phyloP scores from a whole-genome alignment of 169 alveolate genomes.

The Cyclospora cayetanensis region DNA sequence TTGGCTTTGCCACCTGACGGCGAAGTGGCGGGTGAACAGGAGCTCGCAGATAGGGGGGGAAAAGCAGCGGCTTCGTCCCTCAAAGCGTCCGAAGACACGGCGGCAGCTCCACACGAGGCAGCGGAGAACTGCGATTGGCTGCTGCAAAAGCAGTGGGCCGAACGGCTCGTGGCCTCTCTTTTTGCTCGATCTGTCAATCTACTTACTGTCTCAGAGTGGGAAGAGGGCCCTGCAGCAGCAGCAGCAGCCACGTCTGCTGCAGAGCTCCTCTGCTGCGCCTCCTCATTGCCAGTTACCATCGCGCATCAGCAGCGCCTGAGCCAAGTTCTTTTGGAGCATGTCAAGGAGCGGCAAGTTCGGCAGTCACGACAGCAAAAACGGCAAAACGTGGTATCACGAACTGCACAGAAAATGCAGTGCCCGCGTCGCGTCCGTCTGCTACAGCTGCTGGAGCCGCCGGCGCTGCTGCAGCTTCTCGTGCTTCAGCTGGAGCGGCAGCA shows the following conservation, averaged over 20 bases:
- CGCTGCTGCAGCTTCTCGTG: constrained; percentile 7
- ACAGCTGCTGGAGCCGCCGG: background rate
- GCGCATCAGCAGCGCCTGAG: background rate
- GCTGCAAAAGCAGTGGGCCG: background rate
- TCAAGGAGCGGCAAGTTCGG: background rate
- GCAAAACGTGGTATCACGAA: background rate
- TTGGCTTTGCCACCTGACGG: too few relatives aligned
- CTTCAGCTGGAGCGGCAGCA: background rate
- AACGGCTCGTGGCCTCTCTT: background rate
- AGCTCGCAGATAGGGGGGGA: too few relatives aligned
- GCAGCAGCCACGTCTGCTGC: background rate
- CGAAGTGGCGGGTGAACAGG: too few relatives aligned
- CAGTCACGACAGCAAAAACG: background rate
- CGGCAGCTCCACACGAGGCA: background rate
- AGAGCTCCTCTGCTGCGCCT: background rate
- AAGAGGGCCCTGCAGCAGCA: background rate
- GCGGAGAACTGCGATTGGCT: background rate
- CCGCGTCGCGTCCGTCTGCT: background rate
- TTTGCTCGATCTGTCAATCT: background rate
- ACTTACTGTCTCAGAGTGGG: background rate
- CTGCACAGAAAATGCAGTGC: background rate
- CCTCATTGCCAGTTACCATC: background rate
- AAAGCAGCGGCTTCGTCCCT: too few relatives aligned
- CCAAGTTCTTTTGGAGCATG: background rate
- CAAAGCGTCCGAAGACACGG: too few relatives aligned